phyloP scores from a whole-genome alignment of 78 protist genomes.

The Monocercomonoides exilis region DNA sequence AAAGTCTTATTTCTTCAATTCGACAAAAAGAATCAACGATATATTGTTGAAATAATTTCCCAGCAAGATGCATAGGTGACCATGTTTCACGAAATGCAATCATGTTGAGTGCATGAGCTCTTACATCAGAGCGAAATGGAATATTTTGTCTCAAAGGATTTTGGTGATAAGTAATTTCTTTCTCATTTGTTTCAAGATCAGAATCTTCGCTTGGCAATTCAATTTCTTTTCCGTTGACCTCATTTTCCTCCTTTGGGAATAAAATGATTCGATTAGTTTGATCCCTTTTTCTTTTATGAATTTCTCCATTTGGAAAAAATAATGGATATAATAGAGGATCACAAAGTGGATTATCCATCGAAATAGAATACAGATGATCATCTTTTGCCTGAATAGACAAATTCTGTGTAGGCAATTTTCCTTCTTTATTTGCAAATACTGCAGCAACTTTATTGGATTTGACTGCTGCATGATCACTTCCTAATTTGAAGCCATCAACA shows the following conservation, averaged over 20 bases:
- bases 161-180: background rate
- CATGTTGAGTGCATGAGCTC: background rate
- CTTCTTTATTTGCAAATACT: background rate
- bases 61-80: background rate
- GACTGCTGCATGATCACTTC: background rate
- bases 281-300: no score
- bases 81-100: background rate
- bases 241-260: no score
- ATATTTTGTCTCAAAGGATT: no score
- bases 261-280: no score
- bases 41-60: background rate
- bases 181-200: background rate
- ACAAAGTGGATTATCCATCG: background rate
- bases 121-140: no score
- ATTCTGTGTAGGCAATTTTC: background rate
- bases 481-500: no score
- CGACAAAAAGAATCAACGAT: background rate
- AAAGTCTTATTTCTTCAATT: background rate
- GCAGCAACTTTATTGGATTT: background rate
- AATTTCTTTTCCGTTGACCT: no score
- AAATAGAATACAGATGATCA: background rate
- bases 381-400: background rate
- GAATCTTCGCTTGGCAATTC: background rate
- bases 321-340: background rate
- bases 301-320: background rate